These are phyloP conservation scores for Nidula niveotomentosa DNA, from an alignment of 1,284 basidiomycete genomes.

Conservation along the genomic window DNA sequence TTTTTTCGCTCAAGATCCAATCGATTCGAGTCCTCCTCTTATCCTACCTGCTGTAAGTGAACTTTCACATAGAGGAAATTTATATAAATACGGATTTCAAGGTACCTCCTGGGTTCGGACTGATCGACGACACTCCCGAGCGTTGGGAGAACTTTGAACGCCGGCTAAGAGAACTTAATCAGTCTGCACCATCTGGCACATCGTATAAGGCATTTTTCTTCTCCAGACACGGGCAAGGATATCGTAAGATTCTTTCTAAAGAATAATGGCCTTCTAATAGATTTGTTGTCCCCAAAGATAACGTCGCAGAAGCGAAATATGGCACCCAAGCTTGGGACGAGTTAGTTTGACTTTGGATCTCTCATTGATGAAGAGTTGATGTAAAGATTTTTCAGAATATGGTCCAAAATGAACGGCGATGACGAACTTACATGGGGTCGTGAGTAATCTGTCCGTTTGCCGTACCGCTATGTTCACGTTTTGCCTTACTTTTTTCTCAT, in stretches of 20 bases:
- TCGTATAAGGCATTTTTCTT: conserved; percentile 67
- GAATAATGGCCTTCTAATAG: neutral
- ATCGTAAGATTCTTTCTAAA: conserved; percentile 41
- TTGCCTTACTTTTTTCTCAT: too few relatives aligned
- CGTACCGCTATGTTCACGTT: neutral
- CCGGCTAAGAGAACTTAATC: conserved; percentile 38
- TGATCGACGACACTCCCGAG: conserved; percentile 25
- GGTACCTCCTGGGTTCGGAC: neutral
- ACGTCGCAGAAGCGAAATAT: conserved; percentile 72
- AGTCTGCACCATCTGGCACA: conserved; percentile 30
- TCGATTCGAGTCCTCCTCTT: conserved; percentile 12
- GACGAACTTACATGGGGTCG: conserved; percentile 79
- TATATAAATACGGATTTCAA: neutral
- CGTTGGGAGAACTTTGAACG: neutral
- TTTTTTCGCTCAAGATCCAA: conserved; percentile 33
- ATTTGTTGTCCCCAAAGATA: conserved; percentile 45
- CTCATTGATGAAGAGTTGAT: too few relatives aligned
- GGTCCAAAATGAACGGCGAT: conserved; percentile 71
- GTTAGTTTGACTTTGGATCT: conserved; percentile 31
- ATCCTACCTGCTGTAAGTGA: conserved; percentile 15
- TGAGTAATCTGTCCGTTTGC: conserved; percentile 33
- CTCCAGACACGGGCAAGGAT: conserved; percentile 74
- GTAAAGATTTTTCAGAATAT: conserved; percentile 42
- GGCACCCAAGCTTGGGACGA: conserved; percentile 61
- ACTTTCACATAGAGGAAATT: neutral